These are phyloP conservation scores for grape (Vitis vinifera) DNA, from an alignment of 164 flowering plant species.

Conservation along the genomic window ASM3070453v1 NC_081819.1:23030001-23030500, in stretches of 20 bases:
- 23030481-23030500: too few relatives aligned
- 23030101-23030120: conserved; percentile 21
- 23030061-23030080: not conserved
- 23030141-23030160: conserved; percentile 10
- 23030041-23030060: conserved; percentile 14
- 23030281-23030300: too few relatives aligned
- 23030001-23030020: conserved; percentile 3
- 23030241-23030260: conserved; percentile 15
- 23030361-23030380: too few relatives aligned
- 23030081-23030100: conserved; percentile 18
- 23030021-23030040: conserved; percentile 15
- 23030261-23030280: not conserved
- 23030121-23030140: conserved; percentile 7
- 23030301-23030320: too few relatives aligned
- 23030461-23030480: too few relatives aligned
- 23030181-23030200: conserved; percentile 15
- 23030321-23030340: too few relatives aligned
- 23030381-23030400: too few relatives aligned
- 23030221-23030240: conserved; percentile 9
- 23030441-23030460: too few relatives aligned
- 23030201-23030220: conserved; percentile 10
- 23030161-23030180: conserved; percentile 13
- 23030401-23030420: too few relatives aligned
- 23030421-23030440: too few relatives aligned
- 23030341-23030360: too few relatives aligned